Conservation (phyloP, 179 eudicot species). For the Silene coronaria region DNA sequence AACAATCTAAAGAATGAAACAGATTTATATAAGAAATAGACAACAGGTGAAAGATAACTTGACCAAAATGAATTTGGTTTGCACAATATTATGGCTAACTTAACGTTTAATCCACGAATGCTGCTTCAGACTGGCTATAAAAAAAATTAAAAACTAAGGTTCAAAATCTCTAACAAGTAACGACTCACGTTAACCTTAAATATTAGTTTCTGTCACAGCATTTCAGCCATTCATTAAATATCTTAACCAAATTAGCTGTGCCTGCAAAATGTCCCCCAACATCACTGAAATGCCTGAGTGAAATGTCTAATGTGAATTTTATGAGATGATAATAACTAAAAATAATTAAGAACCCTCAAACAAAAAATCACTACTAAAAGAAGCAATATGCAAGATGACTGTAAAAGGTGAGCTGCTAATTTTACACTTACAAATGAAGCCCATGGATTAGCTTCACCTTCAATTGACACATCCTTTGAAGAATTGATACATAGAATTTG, state of each 20-base stretch:
- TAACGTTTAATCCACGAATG: background rate
- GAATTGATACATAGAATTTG: conserved; percentile 77
- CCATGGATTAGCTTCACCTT: conserved; percentile 63
- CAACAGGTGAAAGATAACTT: background rate
- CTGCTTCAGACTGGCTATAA: background rate
- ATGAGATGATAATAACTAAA: background rate
- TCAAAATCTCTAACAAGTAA: background rate
- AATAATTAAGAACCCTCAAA: background rate
- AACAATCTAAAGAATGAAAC: background rate
- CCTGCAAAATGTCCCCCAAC: background rate
- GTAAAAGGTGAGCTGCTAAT: background rate
- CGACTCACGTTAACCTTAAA: background rate
- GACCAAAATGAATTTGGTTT: background rate
- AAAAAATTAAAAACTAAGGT: background rate
- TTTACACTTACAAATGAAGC: conserved; percentile 51
- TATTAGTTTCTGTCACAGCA: background rate
- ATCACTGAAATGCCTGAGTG: background rate
- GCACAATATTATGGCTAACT: background rate
- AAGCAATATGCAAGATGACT: background rate
- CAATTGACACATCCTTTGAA: conserved; percentile 41
- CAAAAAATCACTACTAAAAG: background rate
- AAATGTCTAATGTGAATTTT: conserved; percentile 5
- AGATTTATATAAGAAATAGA: conserved; percentile 1
- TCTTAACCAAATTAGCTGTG: background rate
- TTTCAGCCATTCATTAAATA: background rate